These are phyloP conservation scores for Forsythia suspensa DNA, from an alignment of 257 asterid genomes.

Conservation along the genomic window DNA sequence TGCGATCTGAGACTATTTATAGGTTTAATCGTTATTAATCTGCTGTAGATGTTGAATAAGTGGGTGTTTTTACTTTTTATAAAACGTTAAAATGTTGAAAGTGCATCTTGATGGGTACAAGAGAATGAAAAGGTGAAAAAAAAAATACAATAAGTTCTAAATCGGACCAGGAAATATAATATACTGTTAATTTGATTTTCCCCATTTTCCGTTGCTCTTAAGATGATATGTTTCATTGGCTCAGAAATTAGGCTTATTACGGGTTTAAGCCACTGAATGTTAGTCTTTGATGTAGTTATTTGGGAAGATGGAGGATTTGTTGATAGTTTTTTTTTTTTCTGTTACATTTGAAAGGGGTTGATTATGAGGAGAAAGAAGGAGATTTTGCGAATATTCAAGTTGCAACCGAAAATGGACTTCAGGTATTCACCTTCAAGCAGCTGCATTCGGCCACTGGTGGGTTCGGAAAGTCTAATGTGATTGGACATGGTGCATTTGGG, in stretches of 20 bases:
- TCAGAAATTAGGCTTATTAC: background rate
- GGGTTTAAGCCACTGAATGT: background rate
- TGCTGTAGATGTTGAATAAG: constrained; percentile 10
- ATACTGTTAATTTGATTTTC: background rate
- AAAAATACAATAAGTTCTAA: background rate
- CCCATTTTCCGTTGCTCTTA: background rate
- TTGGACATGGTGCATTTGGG: constrained; percentile 93
- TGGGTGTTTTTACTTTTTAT: background rate
- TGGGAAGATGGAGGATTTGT: background rate
- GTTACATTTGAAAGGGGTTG: constrained; percentile 27
- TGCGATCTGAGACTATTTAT: background rate
- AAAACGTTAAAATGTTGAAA: constrained; percentile 8
- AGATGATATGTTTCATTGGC: background rate
- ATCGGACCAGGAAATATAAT: background rate
- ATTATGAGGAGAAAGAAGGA: constrained; percentile 45
- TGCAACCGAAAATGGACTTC: constrained; percentile 60
- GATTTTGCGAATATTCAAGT: constrained; percentile 41
- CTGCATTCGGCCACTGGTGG: constrained; percentile 92
- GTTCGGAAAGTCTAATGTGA: constrained; percentile 74
- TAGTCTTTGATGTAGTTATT: background rate
- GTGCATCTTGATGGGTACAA: background rate
- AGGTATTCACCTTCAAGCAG: constrained; percentile 81
- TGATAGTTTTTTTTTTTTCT: background rate
- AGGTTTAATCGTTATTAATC: background rate
- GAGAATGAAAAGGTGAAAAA: constrained; percentile 9